These are phyloP conservation scores for Xerocomus amazonicus DNA, from an alignment of 1,284 basidiomycete species.

Conservation along the genomic window DNA sequence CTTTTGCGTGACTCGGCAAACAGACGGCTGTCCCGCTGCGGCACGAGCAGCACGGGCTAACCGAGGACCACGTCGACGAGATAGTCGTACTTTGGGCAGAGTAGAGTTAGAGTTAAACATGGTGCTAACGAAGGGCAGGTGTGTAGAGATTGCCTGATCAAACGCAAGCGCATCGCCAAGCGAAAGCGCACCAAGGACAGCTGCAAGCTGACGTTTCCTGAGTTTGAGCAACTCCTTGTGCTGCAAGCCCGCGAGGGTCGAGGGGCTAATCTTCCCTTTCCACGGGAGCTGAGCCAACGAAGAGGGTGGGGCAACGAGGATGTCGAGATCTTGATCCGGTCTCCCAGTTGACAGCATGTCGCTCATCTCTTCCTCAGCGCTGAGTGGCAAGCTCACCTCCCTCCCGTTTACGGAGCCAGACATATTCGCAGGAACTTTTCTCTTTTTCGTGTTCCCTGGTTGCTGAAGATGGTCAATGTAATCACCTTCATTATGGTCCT, in stretches of 20 bases:
- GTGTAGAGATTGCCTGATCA: constrained; percentile 69
- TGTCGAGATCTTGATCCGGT: constrained; percentile 23
- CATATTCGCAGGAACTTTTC: constrained; percentile 66
- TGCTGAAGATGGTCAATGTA: constrained; percentile 64
- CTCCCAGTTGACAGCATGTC: constrained; percentile 12
- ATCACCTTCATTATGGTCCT: constrained; percentile 53
- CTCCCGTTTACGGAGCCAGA: constrained; percentile 35
- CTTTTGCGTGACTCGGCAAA: constrained; percentile 24
- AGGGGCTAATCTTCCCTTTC: constrained; percentile 51
- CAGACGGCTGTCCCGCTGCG: constrained; percentile 28
- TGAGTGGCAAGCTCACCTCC: constrained; percentile 26
- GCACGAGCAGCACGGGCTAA: constrained; percentile 44
- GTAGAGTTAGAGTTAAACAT: constrained; percentile 28
- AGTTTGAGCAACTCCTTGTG: constrained; percentile 69
- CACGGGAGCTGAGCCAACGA: constrained; percentile 27
- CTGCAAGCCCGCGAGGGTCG: constrained; percentile 64
- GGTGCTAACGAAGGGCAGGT: constrained; percentile 44
- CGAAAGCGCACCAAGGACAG: constrained; percentile 60
- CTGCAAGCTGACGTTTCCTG: constrained; percentile 64
- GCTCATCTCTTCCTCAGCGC: constrained; percentile 27
- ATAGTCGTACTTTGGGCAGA: constrained; percentile 33
- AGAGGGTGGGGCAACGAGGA: constrained; percentile 16
- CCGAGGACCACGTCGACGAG: constrained; percentile 40
- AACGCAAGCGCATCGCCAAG: constrained; percentile 65
- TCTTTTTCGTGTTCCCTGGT: constrained; percentile 81